Base-by-base conservation (phyloP, 192 early-diverging fungal species). In the Irineochytrium annulatum region DNA sequence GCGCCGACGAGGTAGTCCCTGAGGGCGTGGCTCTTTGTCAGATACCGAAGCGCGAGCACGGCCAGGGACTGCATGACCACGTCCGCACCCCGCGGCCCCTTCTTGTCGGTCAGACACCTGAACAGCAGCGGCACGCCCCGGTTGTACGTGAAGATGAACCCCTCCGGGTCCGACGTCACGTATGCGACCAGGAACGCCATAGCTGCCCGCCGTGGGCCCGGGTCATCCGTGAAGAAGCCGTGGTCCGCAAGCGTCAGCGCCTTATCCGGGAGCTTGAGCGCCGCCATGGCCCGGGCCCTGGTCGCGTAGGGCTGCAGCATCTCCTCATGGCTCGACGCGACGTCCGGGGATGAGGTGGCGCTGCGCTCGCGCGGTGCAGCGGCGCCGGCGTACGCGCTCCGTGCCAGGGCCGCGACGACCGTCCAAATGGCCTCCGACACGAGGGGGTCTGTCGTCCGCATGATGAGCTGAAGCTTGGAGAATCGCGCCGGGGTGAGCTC, bases 401-500 rank as follows among this genome's bases (percentile, higher is more conserved):
- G 43, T 24, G 51, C 33, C 43, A 49, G 51, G 3, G 60, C 20
- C 26, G 60, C 60, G 13, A 55, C 6, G 16, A 62, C 19, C 2
- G 52, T 11, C 60, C 60, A 62, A 24, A 62, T 27, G 4, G 60
- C 60, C 39, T 62, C 60, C 24, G 39, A 55, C 19, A 62, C n/a
- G 6, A 55, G n/a, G 3, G 60, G 52, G 33, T 34, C 43, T 33
- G 60, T 29, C 1, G 11, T 20, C 14, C 60, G 60, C 31, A 62
- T 29, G 16, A 54, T 35, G 53, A 62, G 27, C 14, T 34, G 30
- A 16, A 62, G 29, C 31, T 52, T 31, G 6, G 48, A 44, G 16
- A 55, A 14, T 13, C 22, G 8, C 24, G 14, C 1, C n/a, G 30
- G 19, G 19, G 48, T 17, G 22, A 62, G 20, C 26, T 56, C 29